Conservation (phyloP, 2,329 filamentous ascomycete genomes). For the Talaromyces sp. region DNA sequence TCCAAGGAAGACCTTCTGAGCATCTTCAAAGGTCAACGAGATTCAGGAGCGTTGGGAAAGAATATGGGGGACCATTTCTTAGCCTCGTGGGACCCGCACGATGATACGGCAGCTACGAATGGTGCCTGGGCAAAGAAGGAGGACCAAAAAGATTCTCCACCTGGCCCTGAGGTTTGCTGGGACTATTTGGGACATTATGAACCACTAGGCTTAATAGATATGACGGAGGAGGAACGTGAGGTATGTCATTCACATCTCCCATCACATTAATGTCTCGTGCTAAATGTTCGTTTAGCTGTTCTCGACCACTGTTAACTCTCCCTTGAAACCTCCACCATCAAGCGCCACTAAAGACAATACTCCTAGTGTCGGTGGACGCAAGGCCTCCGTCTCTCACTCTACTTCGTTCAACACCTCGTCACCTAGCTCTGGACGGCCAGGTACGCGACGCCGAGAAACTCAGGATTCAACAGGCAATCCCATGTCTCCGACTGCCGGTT, state of each 20-base stretch:
- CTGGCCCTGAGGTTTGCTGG: constrained; percentile 92
- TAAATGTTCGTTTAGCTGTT: constrained; percentile 61
- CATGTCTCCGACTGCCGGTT: constrained; percentile 47
- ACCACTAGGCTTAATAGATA: constrained; percentile 69
- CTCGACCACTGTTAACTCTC: constrained; percentile 83
- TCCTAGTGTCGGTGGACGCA: constrained; percentile 58
- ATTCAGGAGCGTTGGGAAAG: constrained; percentile 53
- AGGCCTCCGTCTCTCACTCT: constrained; percentile 70
- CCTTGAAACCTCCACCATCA: constrained; percentile 78
- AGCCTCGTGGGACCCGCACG: constrained; percentile 74
- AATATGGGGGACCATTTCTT: constrained; percentile 67
- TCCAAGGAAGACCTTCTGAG: constrained; percentile 74
- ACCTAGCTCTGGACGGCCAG: constrained; percentile 69
- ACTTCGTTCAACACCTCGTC: constrained; percentile 68
- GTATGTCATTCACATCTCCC: constrained; percentile 35
- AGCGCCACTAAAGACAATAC: constrained; percentile 57
- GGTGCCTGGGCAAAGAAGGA: constrained; percentile 73
- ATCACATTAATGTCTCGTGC: not conserved
- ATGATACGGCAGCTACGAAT: constrained; percentile 60
- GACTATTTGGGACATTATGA: constrained; percentile 66
- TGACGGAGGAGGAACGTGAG: constrained; percentile 67
- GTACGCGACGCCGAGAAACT: constrained; percentile 78
- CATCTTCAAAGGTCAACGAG: constrained; percentile 62
- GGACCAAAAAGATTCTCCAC: constrained; percentile 69
- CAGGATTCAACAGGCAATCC: constrained; percentile 62